Evolutionary conservation across 495 filamentous ascomycete species (phyloP), one percentile per base, ranked within the genome.

Genomic region (Recurvomyces mirabilis): DNA sequence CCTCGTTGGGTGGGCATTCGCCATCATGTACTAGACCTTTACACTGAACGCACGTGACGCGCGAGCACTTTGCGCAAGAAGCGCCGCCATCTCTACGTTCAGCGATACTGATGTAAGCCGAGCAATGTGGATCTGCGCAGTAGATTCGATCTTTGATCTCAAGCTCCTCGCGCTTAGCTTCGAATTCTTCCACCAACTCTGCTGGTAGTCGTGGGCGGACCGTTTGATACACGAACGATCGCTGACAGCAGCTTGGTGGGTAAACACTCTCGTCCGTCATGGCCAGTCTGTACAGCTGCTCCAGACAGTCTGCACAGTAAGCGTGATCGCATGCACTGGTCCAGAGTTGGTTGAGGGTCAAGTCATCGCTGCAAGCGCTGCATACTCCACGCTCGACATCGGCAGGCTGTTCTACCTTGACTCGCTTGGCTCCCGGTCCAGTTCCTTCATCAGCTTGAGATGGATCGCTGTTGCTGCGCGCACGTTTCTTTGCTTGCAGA

Each of bases 241-340:
- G 41, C 30, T 55, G 47, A 38, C 71, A 77, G 53, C 74, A 77
- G 14, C 66, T 61, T 4, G 74, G 72, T 1, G 74, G 74, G 38
- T 70, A 75, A 0, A 69, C 37, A 0, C 68, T 57, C 41, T 75
- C 68, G 51, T 76, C 72, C 0, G 49, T 57, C 17, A 68, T 58
- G 0, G 69, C 55, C 0, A 40, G 26, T 17, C 42, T 43, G 52
- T 74, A 72, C 0, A 74, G 62, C 0, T 41, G 40, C 1, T 32
- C 32, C 1, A 74, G 23, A 41, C 73, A 77, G 6, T 51, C 49
- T 0, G 51, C 48, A 48, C 74, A 77, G 54, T 75, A 75, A 5
- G 57, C 37, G 46, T 77, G 70, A 1, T 29, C 15, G 45, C 45
- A 48, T 7, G 36, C 15, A 1, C n/a, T 25, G n/a, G 9, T 9